Evolutionary conservation across 1,139 yeast species (phyloP).

Genomic region (Nakaseomyces delphensis): DNA sequence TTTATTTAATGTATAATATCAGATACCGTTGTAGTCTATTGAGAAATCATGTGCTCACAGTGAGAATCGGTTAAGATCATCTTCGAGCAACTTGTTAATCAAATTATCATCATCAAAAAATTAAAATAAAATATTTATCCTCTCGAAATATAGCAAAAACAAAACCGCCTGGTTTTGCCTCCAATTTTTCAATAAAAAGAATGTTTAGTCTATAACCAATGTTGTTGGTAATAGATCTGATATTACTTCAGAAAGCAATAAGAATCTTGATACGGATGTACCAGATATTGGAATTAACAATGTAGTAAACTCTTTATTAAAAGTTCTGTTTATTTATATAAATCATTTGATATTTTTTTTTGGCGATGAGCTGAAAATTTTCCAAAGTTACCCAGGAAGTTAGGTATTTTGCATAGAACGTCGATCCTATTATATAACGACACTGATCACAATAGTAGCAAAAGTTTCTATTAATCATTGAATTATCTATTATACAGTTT

Average conservation of each 20-base stretch:
- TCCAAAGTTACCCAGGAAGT: background rate
- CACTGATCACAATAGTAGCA: too few species aligned
- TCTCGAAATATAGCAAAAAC: background rate
- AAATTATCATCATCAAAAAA: conserved; percentile 38
- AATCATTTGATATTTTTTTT: background rate
- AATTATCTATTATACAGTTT: background rate
- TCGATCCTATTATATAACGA: too few species aligned
- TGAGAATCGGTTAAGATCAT: conserved; percentile 31
- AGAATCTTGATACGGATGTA: too few species aligned
- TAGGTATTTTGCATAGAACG: too few species aligned
- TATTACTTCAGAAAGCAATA: too few species aligned
- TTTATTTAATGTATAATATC: conserved; percentile 34
- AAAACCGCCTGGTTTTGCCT: conserved; percentile 1
- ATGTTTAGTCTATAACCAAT: too few species aligned
- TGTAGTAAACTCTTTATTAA: too few species aligned
- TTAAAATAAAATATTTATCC: conserved; percentile 1
- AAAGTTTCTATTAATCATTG: too few species aligned
- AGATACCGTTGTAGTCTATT: conserved; percentile 99
- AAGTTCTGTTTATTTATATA: too few species aligned
- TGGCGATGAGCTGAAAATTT: conserved; percentile 1
- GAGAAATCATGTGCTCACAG: conserved; percentile 76
- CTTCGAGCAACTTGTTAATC: conserved; percentile 46
- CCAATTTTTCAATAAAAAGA: background rate
- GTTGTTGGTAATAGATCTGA: too few species aligned
- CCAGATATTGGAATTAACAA: background rate